Evolutionary conservation across 108 stramenopile genomes (phyloP).

Genomic region (Cyclotella choctawhatcheeana): DNA sequence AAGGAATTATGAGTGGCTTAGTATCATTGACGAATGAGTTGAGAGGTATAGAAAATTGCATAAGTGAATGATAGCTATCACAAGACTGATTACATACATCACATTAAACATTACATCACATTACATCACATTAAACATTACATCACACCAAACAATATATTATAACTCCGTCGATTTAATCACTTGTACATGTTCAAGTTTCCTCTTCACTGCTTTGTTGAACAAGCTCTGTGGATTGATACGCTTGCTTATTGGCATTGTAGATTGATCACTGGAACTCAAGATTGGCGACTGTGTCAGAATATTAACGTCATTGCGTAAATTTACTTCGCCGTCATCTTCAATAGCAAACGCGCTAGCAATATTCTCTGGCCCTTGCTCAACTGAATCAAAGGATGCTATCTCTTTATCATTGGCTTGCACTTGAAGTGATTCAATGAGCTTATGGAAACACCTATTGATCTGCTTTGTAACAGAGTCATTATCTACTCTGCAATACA

Average conservation of each 20-base stretch:
- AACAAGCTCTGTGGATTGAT: not conserved
- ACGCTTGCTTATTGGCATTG: not conserved
- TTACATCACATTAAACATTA: too few relatives aligned
- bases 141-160: too few relatives aligned
- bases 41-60: too few relatives aligned
- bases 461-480: not conserved
- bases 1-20: constrained; percentile 39
- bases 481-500: constrained; percentile 48
- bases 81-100: too few relatives aligned
- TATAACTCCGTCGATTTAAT: too few relatives aligned
- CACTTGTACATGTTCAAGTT: not conserved
- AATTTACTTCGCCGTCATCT: not conserved
- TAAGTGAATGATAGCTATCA: too few relatives aligned
- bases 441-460: not conserved
- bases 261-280: not conserved
- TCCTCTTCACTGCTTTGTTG: constrained; percentile 10
- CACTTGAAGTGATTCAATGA: not conserved
- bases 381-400: not conserved
- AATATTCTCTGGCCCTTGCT: not conserved
- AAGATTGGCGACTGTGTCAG: constrained; percentile 10
- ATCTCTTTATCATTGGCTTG: not conserved
- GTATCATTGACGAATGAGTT: constrained; percentile 19
- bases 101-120: too few relatives aligned
- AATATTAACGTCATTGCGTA: not conserved
- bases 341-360: not conserved